A percentile compares a stretch with the other conserved stretches of the same genome.
Evolutionary conservation across 495 filamentous ascomycete species (phyloP).

Genomic region (Neurospora pannonica): DNA sequence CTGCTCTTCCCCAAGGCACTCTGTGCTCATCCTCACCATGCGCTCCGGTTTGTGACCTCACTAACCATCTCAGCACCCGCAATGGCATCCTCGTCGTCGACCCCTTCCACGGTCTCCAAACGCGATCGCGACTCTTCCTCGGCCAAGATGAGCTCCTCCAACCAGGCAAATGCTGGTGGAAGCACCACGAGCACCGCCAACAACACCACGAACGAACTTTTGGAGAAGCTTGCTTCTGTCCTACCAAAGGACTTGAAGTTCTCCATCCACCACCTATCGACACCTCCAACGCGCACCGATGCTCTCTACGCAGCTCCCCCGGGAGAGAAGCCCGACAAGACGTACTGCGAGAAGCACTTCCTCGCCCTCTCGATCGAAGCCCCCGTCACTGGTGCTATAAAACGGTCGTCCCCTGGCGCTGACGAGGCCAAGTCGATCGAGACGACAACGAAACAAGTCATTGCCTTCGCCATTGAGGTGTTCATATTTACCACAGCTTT

Average conservation of each 20-base stretch:
- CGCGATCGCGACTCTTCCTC: neutral
- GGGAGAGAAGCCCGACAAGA: slow-evolving; percentile 54
- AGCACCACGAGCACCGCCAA: slow-evolving; percentile 3
- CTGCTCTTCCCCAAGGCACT: neutral
- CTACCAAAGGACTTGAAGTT: slow-evolving; percentile 64
- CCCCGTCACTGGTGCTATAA: slow-evolving; percentile 2
- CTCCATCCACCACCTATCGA: slow-evolving; percentile 78
- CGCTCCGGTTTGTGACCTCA: neutral
- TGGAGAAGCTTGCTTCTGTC: slow-evolving; percentile 50
- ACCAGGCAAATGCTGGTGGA: neutral
- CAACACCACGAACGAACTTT: slow-evolving; percentile 17
- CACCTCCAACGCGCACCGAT: slow-evolving; percentile 60
- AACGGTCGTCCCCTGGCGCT: slow-evolving; percentile 20
- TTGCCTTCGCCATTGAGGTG: slow-evolving; percentile 47
- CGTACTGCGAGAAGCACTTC: slow-evolving; percentile 85
- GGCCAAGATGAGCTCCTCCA: neutral
- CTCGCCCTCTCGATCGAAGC: slow-evolving; percentile 56
- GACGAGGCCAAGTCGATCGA: slow-evolving; percentile 14
- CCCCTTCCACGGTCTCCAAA: neutral
- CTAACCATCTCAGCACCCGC: neutral
- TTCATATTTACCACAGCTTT: slow-evolving; percentile 65
- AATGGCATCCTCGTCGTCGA: neutral
- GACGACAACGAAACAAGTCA: slow-evolving; percentile 11
- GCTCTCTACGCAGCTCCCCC: slow-evolving; percentile 76
- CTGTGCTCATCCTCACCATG: neutral